These are phyloP conservation scores for Trifolium subterraneum DNA, from an alignment of 306 rosid species.

Conservation along the genomic window DNA sequence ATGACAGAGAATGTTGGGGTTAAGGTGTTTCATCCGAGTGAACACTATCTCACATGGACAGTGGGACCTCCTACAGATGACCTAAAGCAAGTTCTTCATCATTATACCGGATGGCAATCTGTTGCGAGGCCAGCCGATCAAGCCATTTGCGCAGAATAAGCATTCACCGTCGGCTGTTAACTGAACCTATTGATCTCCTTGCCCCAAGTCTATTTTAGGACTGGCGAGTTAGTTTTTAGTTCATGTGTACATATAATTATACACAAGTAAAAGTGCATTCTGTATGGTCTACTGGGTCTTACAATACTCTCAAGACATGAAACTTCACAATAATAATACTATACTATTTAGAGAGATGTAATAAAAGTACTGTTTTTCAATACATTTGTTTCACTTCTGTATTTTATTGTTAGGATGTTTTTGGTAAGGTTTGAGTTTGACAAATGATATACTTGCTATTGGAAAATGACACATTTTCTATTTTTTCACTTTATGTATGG, in stretches of 20 bases:
- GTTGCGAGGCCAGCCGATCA: slow-evolving; percentile 69
- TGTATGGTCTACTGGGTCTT: not conserved
- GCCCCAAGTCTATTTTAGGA: not conserved
- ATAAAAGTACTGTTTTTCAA: not conserved
- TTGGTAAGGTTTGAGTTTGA: too few species aligned
- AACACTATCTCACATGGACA: slow-evolving; percentile 69
- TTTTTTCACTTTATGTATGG: too few species aligned
- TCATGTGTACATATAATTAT: not conserved
- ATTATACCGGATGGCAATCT: slow-evolving; percentile 76
- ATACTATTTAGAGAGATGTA: not conserved
- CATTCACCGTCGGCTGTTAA: not conserved
- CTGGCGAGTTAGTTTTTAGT: not conserved
- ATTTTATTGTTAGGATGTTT: too few species aligned
- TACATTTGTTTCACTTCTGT: not conserved
- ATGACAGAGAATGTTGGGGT: slow-evolving; percentile 38
- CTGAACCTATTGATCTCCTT: not conserved
- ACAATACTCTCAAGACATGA: not conserved
- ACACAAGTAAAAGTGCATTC: not conserved
- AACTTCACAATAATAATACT: not conserved
- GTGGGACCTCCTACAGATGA: slow-evolving; percentile 63
- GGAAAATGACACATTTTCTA: too few species aligned
- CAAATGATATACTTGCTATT: too few species aligned
- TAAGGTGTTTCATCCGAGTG: slow-evolving; percentile 67
- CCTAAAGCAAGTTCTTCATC: slow-evolving; percentile 75
- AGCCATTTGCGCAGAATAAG: slow-evolving; percentile 19